Percentiles rank a stretch among this genome's conserved stretches.
Evolutionary conservation across 805 yeast genomes (phyloP).

Genomic region (Yarrowia osloensis): DNA sequence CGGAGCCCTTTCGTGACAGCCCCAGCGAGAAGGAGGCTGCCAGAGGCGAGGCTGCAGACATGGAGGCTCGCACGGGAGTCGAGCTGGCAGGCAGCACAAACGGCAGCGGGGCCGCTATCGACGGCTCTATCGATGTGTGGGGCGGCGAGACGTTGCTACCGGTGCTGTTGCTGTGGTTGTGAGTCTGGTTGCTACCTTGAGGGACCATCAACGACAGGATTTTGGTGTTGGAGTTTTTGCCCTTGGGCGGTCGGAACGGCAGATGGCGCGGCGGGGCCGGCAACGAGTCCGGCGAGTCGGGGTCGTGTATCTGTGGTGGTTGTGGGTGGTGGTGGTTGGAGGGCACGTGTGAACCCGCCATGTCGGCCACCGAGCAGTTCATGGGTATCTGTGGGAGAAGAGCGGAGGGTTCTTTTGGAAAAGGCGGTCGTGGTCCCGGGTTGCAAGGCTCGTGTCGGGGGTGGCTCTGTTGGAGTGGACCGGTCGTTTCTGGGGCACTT

Average conservation of each 20-base stretch:
- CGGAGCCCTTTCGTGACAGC: constrained; percentile 1
- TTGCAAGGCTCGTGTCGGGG: too few relatives aligned
- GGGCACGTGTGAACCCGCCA: constrained; percentile 23
- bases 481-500: too few relatives aligned
- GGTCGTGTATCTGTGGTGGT: not conserved
- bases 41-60: not conserved
- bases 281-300: not conserved
- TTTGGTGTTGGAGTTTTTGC: constrained; percentile 29
- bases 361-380: constrained; percentile 29
- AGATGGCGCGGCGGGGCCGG: constrained; percentile 26
- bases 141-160: not conserved
- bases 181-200: not conserved
- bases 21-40: not conserved
- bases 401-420: not conserved
- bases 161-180: not conserved
- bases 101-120: constrained; percentile 9
- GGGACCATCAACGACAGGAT: constrained; percentile 21
- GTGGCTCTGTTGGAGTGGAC: too few relatives aligned
- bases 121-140: not conserved
- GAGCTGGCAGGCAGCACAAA: constrained; percentile 7
- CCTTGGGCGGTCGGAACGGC: constrained; percentile 23
- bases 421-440: too few relatives aligned
- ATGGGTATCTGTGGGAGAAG: not conserved
- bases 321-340: constrained; percentile 16
- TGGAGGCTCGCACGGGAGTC: not conserved